phyloP scores from a whole-genome alignment of 306 rosid genomes.

The Cicer pinnatifidum region DNA sequence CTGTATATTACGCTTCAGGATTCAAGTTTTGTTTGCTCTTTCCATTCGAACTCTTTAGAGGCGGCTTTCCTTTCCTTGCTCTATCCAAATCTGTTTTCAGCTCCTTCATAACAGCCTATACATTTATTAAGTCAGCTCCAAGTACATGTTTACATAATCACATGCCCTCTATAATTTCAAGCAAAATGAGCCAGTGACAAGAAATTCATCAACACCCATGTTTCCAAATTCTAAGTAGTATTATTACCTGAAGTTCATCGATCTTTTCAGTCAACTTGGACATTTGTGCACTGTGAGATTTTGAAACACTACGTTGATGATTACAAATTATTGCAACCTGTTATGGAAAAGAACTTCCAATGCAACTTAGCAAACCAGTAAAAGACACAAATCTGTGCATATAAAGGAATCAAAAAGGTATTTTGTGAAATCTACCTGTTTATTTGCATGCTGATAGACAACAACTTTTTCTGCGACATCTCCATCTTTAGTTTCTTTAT shows the following conservation, averaged over 20 bases:
- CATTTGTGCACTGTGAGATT: constrained; percentile 86
- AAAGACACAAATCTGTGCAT: constrained; percentile 14
- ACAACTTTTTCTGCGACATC: constrained; percentile 71
- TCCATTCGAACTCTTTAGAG: constrained; percentile 73
- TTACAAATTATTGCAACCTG: constrained; percentile 99
- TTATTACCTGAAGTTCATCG: constrained; percentile 77
- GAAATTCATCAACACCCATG: constrained; percentile 26
- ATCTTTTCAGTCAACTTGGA: constrained; percentile 75
- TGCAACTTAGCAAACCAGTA: constrained; percentile 36
- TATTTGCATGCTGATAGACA: constrained; percentile 85
- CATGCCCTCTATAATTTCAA: constrained; percentile 28
- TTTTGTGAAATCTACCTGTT: constrained; percentile 68
- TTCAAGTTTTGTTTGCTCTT: constrained; percentile 66
- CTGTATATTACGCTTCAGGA: constrained; percentile 77
- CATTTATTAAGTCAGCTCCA: constrained; percentile 32
- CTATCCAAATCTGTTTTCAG: constrained; percentile 82
- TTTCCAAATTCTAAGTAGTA: constrained; percentile 28
- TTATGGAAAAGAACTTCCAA: constrained; percentile 36
- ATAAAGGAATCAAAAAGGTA: constrained; percentile 24
- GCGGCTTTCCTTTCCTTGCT: constrained; percentile 85
- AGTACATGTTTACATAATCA: constrained; percentile 7
- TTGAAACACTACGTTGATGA: constrained; percentile 92
- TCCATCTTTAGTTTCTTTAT: constrained; percentile 71
- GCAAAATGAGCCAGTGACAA: constrained; percentile 11
- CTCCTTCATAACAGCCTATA: constrained; percentile 73